A percentile compares a stretch with the other conserved stretches of the same genome.
Conservation (phyloP, 2,329 filamentous ascomycete species). For the Colletotrichum musae region DNA sequence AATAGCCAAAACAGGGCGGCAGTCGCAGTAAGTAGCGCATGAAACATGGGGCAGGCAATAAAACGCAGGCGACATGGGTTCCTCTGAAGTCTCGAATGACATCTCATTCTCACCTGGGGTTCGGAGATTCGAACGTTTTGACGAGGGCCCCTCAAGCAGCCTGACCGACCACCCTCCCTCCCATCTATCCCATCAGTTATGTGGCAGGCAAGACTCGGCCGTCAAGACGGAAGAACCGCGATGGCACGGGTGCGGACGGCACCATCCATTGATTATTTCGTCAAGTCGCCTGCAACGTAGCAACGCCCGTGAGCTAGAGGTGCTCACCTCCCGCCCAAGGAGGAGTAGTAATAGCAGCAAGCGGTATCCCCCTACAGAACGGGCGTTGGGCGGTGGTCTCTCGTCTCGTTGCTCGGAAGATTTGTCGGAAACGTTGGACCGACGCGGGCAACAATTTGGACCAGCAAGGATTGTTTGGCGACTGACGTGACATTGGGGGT, state of each 20-base stretch:
- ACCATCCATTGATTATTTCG: slow-evolving; percentile 30
- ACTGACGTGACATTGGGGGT: slow-evolving; percentile 39
- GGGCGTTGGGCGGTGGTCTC: neutral
- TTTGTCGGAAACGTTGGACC: slow-evolving; percentile 29
- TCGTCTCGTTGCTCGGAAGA: slow-evolving; percentile 26
- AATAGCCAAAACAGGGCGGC: slow-evolving; percentile 25
- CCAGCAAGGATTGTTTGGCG: slow-evolving; percentile 14
- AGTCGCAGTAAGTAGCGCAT: slow-evolving; percentile 19
- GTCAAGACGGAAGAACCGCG: neutral
- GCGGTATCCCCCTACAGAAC: neutral
- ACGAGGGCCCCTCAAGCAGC: slow-evolving; percentile 13
- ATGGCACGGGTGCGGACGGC: neutral
- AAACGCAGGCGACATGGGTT: slow-evolving; percentile 21
- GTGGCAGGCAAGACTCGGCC: neutral
- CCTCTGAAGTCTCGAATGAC: slow-evolving; percentile 29
- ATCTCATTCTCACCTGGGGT: slow-evolving; percentile 13
- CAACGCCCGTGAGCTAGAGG: neutral
- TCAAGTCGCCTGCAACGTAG: slow-evolving; percentile 8
- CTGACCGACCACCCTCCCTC: neutral
- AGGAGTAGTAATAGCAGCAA: too few relatives aligned
- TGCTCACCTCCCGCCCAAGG: too few relatives aligned
- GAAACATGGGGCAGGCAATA: slow-evolving; percentile 31
- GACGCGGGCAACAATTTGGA: slow-evolving; percentile 20
- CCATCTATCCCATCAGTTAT: neutral
- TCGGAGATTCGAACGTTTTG: slow-evolving; percentile 37